These are phyloP conservation scores for Ganoderma boninense DNA, from an alignment of 1,284 basidiomycete genomes.

Conservation along the genomic window DNA sequence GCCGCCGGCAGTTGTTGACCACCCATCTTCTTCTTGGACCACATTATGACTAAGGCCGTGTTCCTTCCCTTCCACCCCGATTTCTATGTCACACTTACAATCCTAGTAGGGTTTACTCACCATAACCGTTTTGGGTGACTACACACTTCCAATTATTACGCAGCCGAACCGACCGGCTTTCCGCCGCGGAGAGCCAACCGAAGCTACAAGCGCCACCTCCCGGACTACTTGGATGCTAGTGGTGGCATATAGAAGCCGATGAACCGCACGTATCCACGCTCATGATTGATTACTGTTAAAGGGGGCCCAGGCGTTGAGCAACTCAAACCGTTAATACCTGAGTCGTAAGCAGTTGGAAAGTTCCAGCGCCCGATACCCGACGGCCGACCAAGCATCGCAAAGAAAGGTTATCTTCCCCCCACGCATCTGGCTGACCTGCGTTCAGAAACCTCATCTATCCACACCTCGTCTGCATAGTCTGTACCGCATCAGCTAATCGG, in stretches of 20 bases:
- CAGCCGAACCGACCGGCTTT: not conserved
- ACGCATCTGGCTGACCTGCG: not conserved
- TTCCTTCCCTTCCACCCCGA: not conserved
- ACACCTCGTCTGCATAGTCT: not conserved
- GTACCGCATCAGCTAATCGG: not conserved
- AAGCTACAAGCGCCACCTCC: not conserved
- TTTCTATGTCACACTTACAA: not conserved
- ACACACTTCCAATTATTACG: not conserved
- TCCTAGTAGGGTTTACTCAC: not conserved
- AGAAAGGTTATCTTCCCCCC: not conserved
- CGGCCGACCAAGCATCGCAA: not conserved
- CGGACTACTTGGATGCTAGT: not conserved
- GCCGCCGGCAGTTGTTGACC: not conserved
- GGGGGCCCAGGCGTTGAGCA: not conserved
- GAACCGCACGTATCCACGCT: not conserved
- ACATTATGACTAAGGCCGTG: not conserved
- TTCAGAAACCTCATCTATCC: not conserved
- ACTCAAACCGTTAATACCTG: not conserved
- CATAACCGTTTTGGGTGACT: not conserved
- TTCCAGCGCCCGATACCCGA: not conserved
- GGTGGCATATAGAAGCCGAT: not conserved
- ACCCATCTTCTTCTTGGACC: not conserved
- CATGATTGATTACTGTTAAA: not conserved
- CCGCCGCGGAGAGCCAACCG: not conserved
- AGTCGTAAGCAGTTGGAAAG: not conserved